Conservation (phyloP, 2,329 filamentous ascomycete species). For the Fusarium papillatum region DNA sequence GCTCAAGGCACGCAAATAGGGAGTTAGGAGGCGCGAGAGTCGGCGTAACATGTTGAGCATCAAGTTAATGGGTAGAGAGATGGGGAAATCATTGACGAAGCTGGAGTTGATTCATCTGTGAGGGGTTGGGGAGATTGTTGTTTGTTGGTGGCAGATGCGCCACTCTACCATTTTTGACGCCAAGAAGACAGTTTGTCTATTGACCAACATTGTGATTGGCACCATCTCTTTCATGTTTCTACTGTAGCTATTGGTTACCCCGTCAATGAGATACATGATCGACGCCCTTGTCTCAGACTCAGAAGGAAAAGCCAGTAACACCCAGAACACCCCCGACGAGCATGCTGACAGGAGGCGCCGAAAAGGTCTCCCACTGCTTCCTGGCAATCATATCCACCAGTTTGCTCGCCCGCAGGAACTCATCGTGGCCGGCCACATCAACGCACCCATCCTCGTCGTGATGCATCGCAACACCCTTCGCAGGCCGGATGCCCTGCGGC, state of each 20-base stretch:
- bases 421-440: background rate
- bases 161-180: background rate
- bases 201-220: background rate
- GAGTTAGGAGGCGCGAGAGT: background rate
- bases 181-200: background rate
- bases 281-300: background rate
- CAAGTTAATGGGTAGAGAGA: background rate
- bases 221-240: background rate
- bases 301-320: background rate
- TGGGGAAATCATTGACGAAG: background rate
- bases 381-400: background rate
- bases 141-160: background rate
- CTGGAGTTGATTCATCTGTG: background rate
- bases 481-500: constrained; percentile 40
- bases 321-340: background rate
- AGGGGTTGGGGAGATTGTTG: background rate
- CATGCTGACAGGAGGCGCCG: background rate
- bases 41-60: background rate
- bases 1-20: background rate
- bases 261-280: background rate
- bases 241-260: background rate
- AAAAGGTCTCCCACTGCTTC: background rate
- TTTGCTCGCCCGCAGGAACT: background rate
- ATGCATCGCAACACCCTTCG: background rate
- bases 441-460: background rate